phyloP scores from a whole-genome alignment of 2,329 filamentous ascomycete species.

The Penicillium sp. region DNA sequence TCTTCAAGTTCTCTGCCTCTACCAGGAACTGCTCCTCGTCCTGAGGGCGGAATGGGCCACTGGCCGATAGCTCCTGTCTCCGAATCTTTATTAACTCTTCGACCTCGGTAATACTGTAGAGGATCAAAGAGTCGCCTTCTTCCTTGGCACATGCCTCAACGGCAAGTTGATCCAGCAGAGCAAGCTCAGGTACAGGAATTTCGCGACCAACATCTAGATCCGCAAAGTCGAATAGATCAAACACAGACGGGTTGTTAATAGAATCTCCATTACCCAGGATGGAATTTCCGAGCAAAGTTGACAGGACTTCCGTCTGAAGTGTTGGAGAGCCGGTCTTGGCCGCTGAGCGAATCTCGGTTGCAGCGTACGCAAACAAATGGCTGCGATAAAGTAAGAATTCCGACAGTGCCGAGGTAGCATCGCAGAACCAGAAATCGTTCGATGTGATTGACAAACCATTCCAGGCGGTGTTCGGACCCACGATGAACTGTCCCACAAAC shows the following conservation, averaged over 20 bases:
- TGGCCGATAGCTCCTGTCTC: constrained; percentile 34
- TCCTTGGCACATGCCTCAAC: constrained; percentile 64
- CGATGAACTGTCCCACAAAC: constrained; percentile 68
- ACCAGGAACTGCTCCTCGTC: constrained; percentile 42
- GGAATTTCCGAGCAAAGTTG: constrained; percentile 69
- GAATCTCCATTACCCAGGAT: constrained; percentile 65
- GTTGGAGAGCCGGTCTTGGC: constrained; percentile 68
- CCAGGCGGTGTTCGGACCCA: constrained; percentile 69
- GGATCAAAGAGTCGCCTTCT: constrained; percentile 46
- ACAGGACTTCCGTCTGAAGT: constrained; percentile 64
- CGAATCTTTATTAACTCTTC: constrained; percentile 67
- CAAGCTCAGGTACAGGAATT: constrained; percentile 53
- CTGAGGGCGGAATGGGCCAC: constrained; percentile 46
- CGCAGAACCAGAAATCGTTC: constrained; percentile 65
- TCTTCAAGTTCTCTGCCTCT: constrained; percentile 39
- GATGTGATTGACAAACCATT: constrained; percentile 62
- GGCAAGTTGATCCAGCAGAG: constrained; percentile 65
- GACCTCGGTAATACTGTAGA: constrained; percentile 70
- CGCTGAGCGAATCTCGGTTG: constrained; percentile 77
- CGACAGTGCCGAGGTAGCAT: constrained; percentile 66
- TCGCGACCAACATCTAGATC: constrained; percentile 56
- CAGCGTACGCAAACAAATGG: constrained; percentile 78
- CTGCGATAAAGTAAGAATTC: constrained; percentile 77
- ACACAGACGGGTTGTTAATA: constrained; percentile 70
- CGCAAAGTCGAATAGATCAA: constrained; percentile 92